phyloP scores from a whole-genome alignment of 768 basidiomycete genomes.

The Cubamyces sp. region DNA sequence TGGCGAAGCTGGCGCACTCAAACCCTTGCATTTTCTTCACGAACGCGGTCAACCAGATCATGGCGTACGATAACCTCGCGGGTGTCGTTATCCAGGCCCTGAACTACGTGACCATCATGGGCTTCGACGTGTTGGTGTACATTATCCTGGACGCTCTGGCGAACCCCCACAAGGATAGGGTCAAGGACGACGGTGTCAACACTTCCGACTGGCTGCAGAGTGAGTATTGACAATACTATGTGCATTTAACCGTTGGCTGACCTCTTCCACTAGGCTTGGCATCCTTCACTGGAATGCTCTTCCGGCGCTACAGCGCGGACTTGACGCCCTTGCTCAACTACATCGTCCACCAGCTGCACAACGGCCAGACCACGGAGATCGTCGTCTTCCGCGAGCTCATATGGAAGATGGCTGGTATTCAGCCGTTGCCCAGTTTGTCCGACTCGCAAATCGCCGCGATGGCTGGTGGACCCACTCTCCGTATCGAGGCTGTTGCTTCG shows the following conservation, averaged over 20 bases:
- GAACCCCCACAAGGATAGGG: constrained; percentile 76
- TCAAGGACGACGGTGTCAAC: constrained; percentile 93
- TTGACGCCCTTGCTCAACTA: constrained; percentile 85
- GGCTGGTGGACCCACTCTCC: constrained; percentile 86
- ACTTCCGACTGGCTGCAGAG: constrained; percentile 91
- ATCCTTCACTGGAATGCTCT: constrained; percentile 91
- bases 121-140: constrained; percentile 91
- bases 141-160: constrained; percentile 86
- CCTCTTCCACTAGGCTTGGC: constrained; percentile 66
- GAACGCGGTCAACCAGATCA: constrained; percentile 90
- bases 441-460: constrained; percentile 89
- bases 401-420: constrained; percentile 93
- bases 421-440: constrained; percentile 86
- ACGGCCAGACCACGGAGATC: constrained; percentile 83
- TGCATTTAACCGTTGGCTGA: not conserved
- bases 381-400: constrained; percentile 92
- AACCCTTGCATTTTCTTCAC: constrained; percentile 92
- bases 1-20: constrained; percentile 92
- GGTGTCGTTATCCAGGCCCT: constrained; percentile 88
- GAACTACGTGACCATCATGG: constrained; percentile 88
- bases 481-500: constrained; percentile 88
- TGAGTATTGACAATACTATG: constrained; percentile 43
- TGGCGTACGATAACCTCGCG: constrained; percentile 94
- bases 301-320: constrained; percentile 83
- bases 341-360: constrained; percentile 87